Base-by-base conservation (phyloP, 345 rosid species). In the Diplotaxis tenuifolia region DNA sequence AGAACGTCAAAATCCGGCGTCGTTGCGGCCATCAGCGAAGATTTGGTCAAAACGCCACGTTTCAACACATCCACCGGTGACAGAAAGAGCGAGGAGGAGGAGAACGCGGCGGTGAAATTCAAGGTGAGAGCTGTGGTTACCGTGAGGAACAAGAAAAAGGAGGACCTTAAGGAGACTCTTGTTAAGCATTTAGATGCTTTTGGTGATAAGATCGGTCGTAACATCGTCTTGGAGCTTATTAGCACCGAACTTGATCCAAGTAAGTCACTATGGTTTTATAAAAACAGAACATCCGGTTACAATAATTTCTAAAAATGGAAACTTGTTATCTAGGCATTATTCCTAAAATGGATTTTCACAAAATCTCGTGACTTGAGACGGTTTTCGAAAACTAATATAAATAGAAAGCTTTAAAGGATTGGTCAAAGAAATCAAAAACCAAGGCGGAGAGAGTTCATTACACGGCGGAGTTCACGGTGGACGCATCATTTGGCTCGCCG, bases 391-490 rank as follows among this genome's bases (percentile, higher is more conserved):
- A n/a, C n/a, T n/a, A n/a, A n/a, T n/a, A n/a, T n/a, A n/a, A n/a
- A n/a, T n/a, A n/a, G n/a, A n/a, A n/a, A n/a, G n/a, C n/a, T n/a
- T n/a, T 96, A 16, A 82, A 78, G 31, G 98, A 89, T 47, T 92
- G 99, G 98, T 92, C 97, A 14, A 81, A 90, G 86, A 92, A 92
- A 69, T 71, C 89, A 36, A 86, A 85, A 69, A 78, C 79, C 4
- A 90, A 90, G 76, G 86, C 90, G 0, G 99, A 96, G 72, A 84
- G 83, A 65, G 98, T 96, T 56, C 96, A 89, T 32, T 96, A 96
- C 79, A 82, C 86, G 10, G 96, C 97, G 27, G 98, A 92, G 64
- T 90, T 96, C 77, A 72, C 70, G 4, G 88, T 96, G 69, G 91
- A 85, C 59, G 82, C 98, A 1, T 62, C 78, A 45, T 90, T 96